phyloP scores from a whole-genome alignment of 2,329 filamentous ascomycete genomes.

The Xylogone sp. region DNA sequence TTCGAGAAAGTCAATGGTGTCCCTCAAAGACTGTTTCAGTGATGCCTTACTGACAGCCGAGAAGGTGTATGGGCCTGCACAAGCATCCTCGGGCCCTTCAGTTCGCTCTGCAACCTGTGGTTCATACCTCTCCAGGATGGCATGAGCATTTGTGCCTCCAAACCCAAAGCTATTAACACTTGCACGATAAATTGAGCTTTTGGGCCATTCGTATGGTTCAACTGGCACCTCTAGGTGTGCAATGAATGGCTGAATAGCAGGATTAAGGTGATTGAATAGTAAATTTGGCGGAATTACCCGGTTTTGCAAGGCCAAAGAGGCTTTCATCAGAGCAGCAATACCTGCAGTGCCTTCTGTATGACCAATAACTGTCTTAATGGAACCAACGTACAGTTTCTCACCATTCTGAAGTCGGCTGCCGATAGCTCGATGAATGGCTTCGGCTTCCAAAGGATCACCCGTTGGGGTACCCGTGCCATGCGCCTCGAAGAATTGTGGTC shows the following conservation, averaged over 20 bases:
- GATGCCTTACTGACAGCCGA: too few species aligned
- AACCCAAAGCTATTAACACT: slow-evolving; percentile 32
- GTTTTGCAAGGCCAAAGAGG: slow-evolving; percentile 23
- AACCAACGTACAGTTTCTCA: slow-evolving; percentile 12
- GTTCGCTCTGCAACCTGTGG: slow-evolving; percentile 7
- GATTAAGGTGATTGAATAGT: slow-evolving; percentile 31
- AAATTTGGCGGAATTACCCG: slow-evolving; percentile 27
- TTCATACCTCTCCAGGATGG: slow-evolving; percentile 30
- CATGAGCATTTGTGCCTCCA: slow-evolving; percentile 26
- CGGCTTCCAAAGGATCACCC: slow-evolving; percentile 21
- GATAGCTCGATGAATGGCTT: slow-evolving; percentile 14
- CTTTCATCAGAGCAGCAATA: slow-evolving; percentile 26
- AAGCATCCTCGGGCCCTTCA: too few species aligned
- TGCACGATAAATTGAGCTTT: slow-evolving; percentile 7
- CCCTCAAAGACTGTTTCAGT: too few species aligned
- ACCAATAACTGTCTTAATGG: slow-evolving; percentile 23
- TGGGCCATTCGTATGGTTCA: slow-evolving; percentile 17
- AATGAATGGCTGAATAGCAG: slow-evolving; percentile 23
- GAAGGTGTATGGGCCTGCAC: too few species aligned
- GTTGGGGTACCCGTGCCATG: slow-evolving; percentile 25
- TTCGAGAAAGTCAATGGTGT: too few species aligned
- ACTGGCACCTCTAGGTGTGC: too few species aligned
- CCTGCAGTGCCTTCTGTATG: slow-evolving; percentile 27
- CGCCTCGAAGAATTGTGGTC: slow-evolving; percentile 15
- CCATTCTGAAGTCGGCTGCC: neutral